Base-by-base conservation (phyloP, 225 moss, liverwort and hornwort species). In the Physcomitrium patens region DNA sequence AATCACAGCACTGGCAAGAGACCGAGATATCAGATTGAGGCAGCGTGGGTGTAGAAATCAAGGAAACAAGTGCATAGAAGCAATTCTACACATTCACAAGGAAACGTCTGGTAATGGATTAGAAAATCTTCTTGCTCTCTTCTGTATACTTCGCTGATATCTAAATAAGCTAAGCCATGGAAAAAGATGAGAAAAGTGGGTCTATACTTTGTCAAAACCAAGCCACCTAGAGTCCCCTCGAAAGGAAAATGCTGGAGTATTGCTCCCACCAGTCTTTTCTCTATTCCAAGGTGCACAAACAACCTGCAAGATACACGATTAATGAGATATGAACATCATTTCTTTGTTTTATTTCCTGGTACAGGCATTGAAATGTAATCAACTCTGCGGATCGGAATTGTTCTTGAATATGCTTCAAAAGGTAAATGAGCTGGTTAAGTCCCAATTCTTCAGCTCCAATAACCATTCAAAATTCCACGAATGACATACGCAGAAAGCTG, bases 211-310 rank as follows among this genome's bases (percentile, higher is more conserved):
- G 67, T 87, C 86, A 71, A 94, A 84, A 62, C 94, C 86, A 28
- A 94, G 87, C 94, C 94, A 94, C 68, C 94, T 81, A 61, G 94
- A 92, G 75, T 94, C 94, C 55, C 92, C 94, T 60, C 94, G 90
- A 74, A 94, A 94, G 47, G 87, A 80, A 55, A 94, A 94, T 47
- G 60, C 60, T 63, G 65, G 41, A 76, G 68, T 63, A 75, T 75
- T 72, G 79, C 84, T 72, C 43, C 85, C 80, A 69, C 83, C 55
- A 24, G 49, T 78, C 73, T 80, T 84, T 82, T 77, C 89, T 79
- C 79, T 75, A 63, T 86, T 79, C 94, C 94, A 94, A 69, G 88
- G 85, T 65, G 89, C 94, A 80, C 94, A 94, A 65, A 92, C 82
- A 53, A 92, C 87, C 94, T 94, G 87, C 24, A 43, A 37, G 53